Conservation (phyloP, 257 asterid species). For the Echium plantagineum region DNA sequence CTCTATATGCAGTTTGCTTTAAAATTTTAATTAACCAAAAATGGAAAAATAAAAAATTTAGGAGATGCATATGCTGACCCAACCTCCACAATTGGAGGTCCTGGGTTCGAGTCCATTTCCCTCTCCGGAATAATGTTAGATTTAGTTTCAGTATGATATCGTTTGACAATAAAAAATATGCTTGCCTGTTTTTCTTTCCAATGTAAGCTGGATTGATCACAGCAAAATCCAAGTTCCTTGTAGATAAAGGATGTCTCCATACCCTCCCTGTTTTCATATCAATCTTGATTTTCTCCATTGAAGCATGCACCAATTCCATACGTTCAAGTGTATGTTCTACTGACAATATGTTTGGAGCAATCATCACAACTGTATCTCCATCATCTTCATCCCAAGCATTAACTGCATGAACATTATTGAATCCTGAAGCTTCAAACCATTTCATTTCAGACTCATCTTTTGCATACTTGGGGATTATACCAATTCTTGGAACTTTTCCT, state of each 20-base stretch:
- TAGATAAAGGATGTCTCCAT: constrained; percentile 43
- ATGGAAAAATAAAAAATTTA: not conserved
- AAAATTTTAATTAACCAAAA: not conserved
- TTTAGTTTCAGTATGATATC: no score
- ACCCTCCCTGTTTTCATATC: constrained; percentile 38
- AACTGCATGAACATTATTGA: constrained; percentile 40
- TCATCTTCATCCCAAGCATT: constrained; percentile 76
- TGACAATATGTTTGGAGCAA: constrained; percentile 55
- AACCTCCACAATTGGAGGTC: no score
- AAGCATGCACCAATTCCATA: constrained; percentile 63
- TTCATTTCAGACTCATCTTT: constrained; percentile 45
- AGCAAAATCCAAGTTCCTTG: constrained; percentile 53
- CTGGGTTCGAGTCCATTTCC: no score
- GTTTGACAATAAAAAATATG: no score
- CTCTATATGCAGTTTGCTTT: no score
- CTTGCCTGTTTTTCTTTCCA: constrained; percentile 43
- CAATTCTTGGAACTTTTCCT: constrained; percentile 50
- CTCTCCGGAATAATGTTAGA: no score
- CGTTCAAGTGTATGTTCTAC: constrained; percentile 54
- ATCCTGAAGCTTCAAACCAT: constrained; percentile 67
- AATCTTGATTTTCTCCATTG: constrained; percentile 50
- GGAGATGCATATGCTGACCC: no score
- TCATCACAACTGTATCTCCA: constrained; percentile 44
- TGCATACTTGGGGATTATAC: constrained; percentile 54
- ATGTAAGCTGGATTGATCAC: constrained; percentile 54